Conservation (phyloP, 2,329 filamentous ascomycete genomes). For the Scortechinia acanthostroma region DNA sequence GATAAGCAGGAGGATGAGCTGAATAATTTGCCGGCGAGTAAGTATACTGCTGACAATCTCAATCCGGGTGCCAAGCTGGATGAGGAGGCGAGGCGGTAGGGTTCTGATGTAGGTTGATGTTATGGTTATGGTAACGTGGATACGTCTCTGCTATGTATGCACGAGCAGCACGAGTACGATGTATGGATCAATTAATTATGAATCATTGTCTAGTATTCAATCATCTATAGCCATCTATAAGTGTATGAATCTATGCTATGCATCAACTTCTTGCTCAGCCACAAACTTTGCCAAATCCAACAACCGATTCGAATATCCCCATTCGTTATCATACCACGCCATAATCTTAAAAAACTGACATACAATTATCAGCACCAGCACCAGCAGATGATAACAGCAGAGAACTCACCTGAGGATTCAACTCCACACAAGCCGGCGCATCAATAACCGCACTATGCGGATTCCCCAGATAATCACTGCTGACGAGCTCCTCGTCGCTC, state of each 20-base stretch:
- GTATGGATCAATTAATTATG: no score
- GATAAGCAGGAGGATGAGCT: slow-evolving; percentile 63
- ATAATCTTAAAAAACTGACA: not conserved
- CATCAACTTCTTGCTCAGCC: no score
- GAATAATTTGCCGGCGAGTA: slow-evolving; percentile 41
- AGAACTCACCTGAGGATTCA: not conserved
- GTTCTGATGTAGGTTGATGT: no score
- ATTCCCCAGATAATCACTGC: not conserved
- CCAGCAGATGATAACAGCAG: not conserved
- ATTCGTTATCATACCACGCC: not conserved
- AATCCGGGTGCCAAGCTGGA: no score
- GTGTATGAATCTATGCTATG: no score
- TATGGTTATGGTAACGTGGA: no score
- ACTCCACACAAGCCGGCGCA: not conserved
- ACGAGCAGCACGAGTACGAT: no score
- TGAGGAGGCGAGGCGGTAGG: no score
- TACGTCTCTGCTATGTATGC: no score
- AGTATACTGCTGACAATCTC: no score
- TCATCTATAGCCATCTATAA: no score
- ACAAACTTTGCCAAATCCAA: not conserved
- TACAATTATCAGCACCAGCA: not conserved
- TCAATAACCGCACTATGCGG: not conserved
- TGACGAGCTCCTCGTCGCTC: not conserved
- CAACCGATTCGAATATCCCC: not conserved
- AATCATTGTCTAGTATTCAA: no score